These are phyloP conservation scores for Alternaria sp. DNA, from an alignment of 2,329 filamentous ascomycete genomes.

Conservation along the genomic window DNA sequence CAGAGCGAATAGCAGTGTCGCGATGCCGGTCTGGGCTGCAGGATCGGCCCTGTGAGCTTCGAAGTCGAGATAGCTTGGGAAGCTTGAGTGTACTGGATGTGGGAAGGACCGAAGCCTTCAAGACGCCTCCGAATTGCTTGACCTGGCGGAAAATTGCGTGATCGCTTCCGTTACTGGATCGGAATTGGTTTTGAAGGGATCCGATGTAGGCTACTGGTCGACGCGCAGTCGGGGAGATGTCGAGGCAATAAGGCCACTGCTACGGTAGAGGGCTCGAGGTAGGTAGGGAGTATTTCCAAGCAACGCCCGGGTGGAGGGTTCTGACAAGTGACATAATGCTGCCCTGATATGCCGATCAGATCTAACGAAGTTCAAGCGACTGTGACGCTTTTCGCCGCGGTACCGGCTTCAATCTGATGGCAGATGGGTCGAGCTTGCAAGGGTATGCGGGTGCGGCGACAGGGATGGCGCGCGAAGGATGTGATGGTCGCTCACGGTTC, in stretches of 20 bases:
- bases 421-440: slow-evolving; percentile 28
- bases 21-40: not conserved
- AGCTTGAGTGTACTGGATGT: slow-evolving; percentile 17
- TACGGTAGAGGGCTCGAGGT: not conserved
- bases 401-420: slow-evolving; percentile 23
- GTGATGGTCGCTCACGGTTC: slow-evolving; percentile 27
- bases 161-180: slow-evolving; percentile 17
- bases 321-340: slow-evolving; percentile 40
- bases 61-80: slow-evolving; percentile 15
- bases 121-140: slow-evolving; percentile 35
- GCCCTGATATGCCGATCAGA: slow-evolving; percentile 22
- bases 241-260: slow-evolving; percentile 9
- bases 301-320: slow-evolving; percentile 14
- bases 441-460: slow-evolving; percentile 37
- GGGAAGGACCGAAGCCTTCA: slow-evolving; percentile 27
- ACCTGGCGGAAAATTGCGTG: slow-evolving; percentile 40
- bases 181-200: slow-evolving; percentile 1
- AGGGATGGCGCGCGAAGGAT: slow-evolving; percentile 36
- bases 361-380: slow-evolving; percentile 9
- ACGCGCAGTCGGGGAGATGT: slow-evolving; percentile 11
- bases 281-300: slow-evolving; percentile 12
- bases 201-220: slow-evolving; percentile 4
- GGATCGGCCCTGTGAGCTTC: slow-evolving; percentile 17
- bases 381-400: slow-evolving; percentile 25
- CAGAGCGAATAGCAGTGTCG: slow-evolving; percentile 6